A percentile compares a stretch with the other conserved stretches of the same genome.
Evolutionary conservation across 345 rosid genomes (phyloP).

Genomic region (Moringa oleifera): DNA sequence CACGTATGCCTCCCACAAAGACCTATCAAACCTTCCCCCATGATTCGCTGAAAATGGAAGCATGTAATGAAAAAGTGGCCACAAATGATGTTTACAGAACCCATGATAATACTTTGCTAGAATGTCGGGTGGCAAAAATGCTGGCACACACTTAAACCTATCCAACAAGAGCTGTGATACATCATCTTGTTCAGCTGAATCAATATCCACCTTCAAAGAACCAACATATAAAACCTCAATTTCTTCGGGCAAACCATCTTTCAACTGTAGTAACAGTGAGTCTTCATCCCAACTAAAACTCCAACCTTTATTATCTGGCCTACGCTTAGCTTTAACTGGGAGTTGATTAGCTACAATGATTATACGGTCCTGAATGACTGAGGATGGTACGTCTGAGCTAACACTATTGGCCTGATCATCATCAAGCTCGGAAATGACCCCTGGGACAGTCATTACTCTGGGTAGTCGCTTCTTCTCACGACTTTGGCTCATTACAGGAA

Average conservation of each 20-base stretch:
- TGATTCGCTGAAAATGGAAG: conserved; percentile 61
- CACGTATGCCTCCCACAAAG: conserved; percentile 78
- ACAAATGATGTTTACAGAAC: conserved; percentile 73
- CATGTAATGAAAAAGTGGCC: conserved; percentile 83
- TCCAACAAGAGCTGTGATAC: conserved; percentile 66
- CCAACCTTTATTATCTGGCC: conserved; percentile 77
- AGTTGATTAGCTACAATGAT: conserved; percentile 70
- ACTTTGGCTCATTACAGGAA: conserved; percentile 44
- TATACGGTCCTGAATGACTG: conserved; percentile 54
- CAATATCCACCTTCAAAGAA: conserved; percentile 52
- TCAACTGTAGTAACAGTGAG: conserved; percentile 52
- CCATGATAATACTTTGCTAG: conserved; percentile 65
- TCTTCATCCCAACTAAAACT: conserved; percentile 78
- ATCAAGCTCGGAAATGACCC: conserved; percentile 72
- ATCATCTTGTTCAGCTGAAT: conserved; percentile 58
- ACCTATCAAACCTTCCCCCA: conserved; percentile 66
- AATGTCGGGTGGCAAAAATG: conserved; percentile 62
- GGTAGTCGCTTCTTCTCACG: conserved; percentile 64
- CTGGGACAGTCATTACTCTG: conserved; percentile 74
- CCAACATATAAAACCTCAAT: conserved; percentile 36
- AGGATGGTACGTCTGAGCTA: conserved; percentile 57
- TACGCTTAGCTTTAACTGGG: conserved; percentile 69
- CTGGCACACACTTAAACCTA: conserved; percentile 69
- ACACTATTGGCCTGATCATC: conserved; percentile 72
- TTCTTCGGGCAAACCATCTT: conserved; percentile 53